Evolutionary conservation across 352 stramenopile species (phyloP).

Genomic region (Globisporangium viniferum): DNA sequence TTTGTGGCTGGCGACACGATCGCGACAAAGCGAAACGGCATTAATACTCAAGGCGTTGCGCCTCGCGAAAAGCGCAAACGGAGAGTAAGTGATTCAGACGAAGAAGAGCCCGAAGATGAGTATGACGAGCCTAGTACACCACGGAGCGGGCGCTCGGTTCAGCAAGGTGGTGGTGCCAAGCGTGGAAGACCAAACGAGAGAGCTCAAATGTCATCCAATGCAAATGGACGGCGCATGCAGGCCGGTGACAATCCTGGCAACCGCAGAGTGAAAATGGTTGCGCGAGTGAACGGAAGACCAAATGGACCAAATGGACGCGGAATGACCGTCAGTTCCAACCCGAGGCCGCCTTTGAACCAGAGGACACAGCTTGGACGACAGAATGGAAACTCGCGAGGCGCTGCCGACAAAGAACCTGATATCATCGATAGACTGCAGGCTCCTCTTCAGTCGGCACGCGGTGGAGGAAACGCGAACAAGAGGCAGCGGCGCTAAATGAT

Average conservation of each 20-base stretch:
- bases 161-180: background rate
- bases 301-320: background rate
- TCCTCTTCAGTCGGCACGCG: constrained; percentile 10
- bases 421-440: constrained; percentile 13
- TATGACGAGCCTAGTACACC: background rate
- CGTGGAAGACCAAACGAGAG: constrained; percentile 1
- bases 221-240: background rate
- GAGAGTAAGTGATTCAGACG: constrained; percentile 22
- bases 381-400: background rate
- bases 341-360: background rate
- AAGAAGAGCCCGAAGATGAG: constrained; percentile 9
- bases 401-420: constrained; percentile 1
- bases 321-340: background rate
- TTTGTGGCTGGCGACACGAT: constrained; percentile 56
- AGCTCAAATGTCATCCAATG: background rate
- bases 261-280: background rate
- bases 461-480: constrained; percentile 5
- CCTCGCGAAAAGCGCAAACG: constrained; percentile 34
- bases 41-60: background rate
- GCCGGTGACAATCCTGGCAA: background rate
- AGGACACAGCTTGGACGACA: background rate
- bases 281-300: background rate
- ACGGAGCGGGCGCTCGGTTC: background rate
- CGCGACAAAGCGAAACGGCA: constrained; percentile 29
- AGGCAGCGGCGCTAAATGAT: constrained; percentile 7